Conservation (phyloP, 768 basidiomycete species). For the Daedaleopsis sinensis region DNA sequence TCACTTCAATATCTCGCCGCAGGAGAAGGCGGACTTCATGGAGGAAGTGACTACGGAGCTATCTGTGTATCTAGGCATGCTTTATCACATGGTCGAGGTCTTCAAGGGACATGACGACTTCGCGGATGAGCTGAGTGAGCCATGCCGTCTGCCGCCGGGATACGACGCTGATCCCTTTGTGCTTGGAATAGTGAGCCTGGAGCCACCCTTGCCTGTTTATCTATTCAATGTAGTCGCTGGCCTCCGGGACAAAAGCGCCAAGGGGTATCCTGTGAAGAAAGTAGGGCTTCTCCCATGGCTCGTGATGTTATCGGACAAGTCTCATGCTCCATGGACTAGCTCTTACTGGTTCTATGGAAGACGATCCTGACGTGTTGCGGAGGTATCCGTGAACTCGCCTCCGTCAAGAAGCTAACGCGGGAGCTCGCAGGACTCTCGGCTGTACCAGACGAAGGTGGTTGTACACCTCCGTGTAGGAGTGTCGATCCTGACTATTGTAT, state of each 20-base stretch:
- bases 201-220: slow-evolving; percentile 92
- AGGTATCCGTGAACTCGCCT: slow-evolving; percentile 82
- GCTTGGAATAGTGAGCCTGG: slow-evolving; percentile 79
- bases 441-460: slow-evolving; percentile 50
- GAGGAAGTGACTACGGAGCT: slow-evolving; percentile 93
- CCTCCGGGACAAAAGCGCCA: slow-evolving; percentile 89
- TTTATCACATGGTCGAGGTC: slow-evolving; percentile 93
- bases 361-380: slow-evolving; percentile 90
- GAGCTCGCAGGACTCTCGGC: slow-evolving; percentile 79
- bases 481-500: slow-evolving; percentile 1
- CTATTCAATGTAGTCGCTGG: slow-evolving; percentile 90
- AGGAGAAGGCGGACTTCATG: slow-evolving; percentile 76
- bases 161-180: slow-evolving; percentile 19
- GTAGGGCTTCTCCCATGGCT: slow-evolving; percentile 39
- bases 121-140: slow-evolving; percentile 93
- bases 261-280: slow-evolving; percentile 98
- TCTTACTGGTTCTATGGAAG: slow-evolving; percentile 95
- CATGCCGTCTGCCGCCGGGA: slow-evolving; percentile 13
- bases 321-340: slow-evolving; percentile 45
- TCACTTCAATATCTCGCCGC: slow-evolving; percentile 68
- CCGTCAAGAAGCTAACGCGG: slow-evolving; percentile 83
- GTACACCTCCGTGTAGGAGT: not conserved
- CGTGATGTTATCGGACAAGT: slow-evolving; percentile 15
- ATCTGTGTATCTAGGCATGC: slow-evolving; percentile 91
- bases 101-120: slow-evolving; percentile 94